These are phyloP conservation scores for Achlya hypogyna DNA, from an alignment of 352 stramenopile species.

Conservation along the genomic window DNA sequence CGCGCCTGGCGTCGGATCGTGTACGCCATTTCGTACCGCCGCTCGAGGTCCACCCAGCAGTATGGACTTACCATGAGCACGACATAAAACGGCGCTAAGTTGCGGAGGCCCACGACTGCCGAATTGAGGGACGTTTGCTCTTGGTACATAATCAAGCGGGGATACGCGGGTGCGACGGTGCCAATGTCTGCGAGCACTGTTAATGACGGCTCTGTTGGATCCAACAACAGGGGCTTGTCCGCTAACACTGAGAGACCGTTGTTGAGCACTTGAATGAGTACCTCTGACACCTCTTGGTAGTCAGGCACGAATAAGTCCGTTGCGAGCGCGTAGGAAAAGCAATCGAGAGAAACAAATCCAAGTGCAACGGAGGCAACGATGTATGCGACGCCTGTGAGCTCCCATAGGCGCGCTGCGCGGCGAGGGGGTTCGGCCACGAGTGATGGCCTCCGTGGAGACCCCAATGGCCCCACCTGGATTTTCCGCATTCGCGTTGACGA, in stretches of 20 bases:
- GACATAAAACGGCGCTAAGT: background rate
- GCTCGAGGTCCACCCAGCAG: constrained; percentile 7
- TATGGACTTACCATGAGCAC: background rate
- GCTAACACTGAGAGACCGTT: background rate
- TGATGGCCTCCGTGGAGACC: no score
- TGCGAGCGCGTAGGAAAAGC: background rate
- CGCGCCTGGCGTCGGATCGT: background rate
- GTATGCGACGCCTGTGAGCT: background rate
- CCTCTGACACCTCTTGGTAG: background rate
- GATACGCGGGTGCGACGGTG: background rate
- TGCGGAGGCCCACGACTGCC: background rate
- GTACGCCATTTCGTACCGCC: background rate
- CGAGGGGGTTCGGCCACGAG: no score
- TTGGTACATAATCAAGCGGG: background rate
- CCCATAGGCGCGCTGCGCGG: no score
- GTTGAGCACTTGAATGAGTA: background rate
- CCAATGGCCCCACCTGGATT: no score
- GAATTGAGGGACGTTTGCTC: background rate
- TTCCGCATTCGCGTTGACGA: no score
- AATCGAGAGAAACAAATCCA: background rate
- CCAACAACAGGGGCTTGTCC: background rate
- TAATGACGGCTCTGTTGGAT: background rate
- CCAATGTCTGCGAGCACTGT: background rate
- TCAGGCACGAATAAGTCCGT: background rate
- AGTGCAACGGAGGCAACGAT: background rate